Base-by-base conservation (phyloP, 2,329 filamentous ascomycete species). In the Pseudogymnoascus sp. region DNA sequence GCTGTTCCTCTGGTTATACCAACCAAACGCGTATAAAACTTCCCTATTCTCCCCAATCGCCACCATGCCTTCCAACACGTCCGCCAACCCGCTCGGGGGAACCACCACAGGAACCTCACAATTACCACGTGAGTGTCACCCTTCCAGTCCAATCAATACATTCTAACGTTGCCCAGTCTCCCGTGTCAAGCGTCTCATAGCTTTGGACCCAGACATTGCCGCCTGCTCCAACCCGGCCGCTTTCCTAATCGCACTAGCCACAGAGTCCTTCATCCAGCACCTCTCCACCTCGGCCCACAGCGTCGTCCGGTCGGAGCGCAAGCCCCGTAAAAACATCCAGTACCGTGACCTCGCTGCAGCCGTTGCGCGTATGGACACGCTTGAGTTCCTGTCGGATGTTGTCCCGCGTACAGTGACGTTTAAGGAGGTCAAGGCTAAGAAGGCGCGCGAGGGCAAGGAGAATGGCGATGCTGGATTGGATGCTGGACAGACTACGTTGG, bases 261-360 rank as follows among this genome's bases (percentile, higher is more conserved):
- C 94, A 3, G 94, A 99, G 77, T 87, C 96, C 82, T 97, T 99
- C 78, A 88, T 99, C 68, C 91, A 96, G 74, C 89, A 97, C 74
- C 84, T 99, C 27, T 87, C 92, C 17, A 84, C 89, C 65, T 90
- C 95, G 74, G 88, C 89, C 27, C 87, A 96, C 73, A 92, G 90
- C 70, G 90, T 96, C 70, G 89, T 92, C 69, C 95, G 94, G 72
- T 84, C 92, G 0, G 94, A 97, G 76, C 85, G 89, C 69, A 97
- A 97, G 74, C 93, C 93, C 5, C 84, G 94, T 62, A 86, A 92
- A 64, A 97, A 95, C 71, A 89, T 99, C 65, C 94, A 97, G 74
- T 99, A 99, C 79, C 91, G 91, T 72, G 94, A 99, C 75, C 82
- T 99, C 42, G 88, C 90, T 92, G 78, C 63, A 81, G 93, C 94